Conservation (phyloP, 345 rosid species). For the Salix caprea region DNA sequence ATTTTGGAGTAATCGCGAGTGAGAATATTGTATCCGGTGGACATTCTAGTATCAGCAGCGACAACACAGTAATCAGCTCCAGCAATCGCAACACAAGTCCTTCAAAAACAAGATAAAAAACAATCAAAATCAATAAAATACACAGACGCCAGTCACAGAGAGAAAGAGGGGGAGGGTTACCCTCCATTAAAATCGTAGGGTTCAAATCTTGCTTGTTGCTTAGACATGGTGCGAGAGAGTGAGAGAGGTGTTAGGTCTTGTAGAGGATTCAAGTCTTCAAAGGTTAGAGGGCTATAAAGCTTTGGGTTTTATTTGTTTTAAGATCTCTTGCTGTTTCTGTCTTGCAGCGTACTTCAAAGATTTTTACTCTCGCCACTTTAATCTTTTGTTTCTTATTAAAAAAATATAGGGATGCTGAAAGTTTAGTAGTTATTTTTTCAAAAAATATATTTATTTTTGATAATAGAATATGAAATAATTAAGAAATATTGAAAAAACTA, state of each 20-base stretch:
- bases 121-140: background rate
- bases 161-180: conserved; percentile 27
- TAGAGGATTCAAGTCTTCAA: background rate
- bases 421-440: too few relatives aligned
- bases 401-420: too few relatives aligned
- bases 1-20: conserved; percentile 90
- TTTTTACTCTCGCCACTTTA: too few relatives aligned
- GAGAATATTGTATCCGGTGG: conserved; percentile 84
- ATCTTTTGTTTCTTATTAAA: too few relatives aligned
- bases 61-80: conserved; percentile 93
- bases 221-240: conserved; percentile 48
- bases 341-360: background rate
- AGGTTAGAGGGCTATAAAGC: background rate
- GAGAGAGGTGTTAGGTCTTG: background rate
- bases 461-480: too few relatives aligned
- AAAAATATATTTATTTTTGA: too few relatives aligned
- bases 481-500: too few relatives aligned
- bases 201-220: conserved; percentile 77
- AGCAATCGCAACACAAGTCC: conserved; percentile 90
- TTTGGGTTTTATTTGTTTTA: background rate
- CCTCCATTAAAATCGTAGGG: conserved; percentile 99
- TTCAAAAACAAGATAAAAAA: conserved; percentile 18
- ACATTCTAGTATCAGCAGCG: conserved; percentile 98
- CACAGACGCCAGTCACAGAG: background rate
- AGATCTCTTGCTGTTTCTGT: background rate